A percentile compares a stretch with the other conserved stretches of the same genome.
Conservation (phyloP, 2,329 filamentous ascomycete species). For the Lojkania enalia region DNA sequence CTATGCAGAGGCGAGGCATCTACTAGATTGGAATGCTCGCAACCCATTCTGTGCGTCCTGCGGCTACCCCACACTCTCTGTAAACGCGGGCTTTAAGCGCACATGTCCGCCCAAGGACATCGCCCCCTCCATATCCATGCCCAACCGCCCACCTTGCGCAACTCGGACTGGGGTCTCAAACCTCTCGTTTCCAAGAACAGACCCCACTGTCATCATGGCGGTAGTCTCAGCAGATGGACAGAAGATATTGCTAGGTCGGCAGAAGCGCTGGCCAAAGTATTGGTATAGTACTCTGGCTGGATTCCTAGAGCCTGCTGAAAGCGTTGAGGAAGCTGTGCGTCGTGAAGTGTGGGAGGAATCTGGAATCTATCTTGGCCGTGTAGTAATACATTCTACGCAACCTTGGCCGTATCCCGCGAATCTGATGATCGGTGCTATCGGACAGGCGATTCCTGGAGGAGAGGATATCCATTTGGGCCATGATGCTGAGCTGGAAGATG, state of each 20-base stretch:
- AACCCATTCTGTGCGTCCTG: conserved; percentile 93
- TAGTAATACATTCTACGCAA: conserved; percentile 56
- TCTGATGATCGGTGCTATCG: conserved; percentile 69
- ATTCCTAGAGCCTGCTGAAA: conserved; percentile 56
- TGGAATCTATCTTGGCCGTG: conserved; percentile 52
- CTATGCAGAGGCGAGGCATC: conserved; percentile 83
- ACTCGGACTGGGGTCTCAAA: conserved; percentile 88
- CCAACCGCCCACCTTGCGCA: conserved; percentile 69
- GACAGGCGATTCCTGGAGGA: conserved; percentile 77
- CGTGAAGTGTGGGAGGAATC: conserved; percentile 57
- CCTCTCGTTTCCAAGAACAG: conserved; percentile 86
- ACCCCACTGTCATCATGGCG: conserved; percentile 94
- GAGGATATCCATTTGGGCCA: conserved; percentile 83
- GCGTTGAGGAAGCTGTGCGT: conserved; percentile 56
- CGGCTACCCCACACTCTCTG: conserved; percentile 77
- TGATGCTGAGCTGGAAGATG: conserved; percentile 88
- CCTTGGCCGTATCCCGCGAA: conserved; percentile 60
- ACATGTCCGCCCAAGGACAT: conserved; percentile 74
- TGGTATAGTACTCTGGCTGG: conserved; percentile 84
- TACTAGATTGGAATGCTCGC: conserved; percentile 91
- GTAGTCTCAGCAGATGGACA: conserved; percentile 80
- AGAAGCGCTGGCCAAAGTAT: conserved; percentile 77
- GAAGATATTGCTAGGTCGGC: conserved; percentile 79
- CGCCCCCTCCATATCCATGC: conserved; percentile 49
- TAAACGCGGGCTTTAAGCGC: conserved; percentile 80